Base-by-base conservation (phyloP, 306 rosid genomes). In the Castanea mollissima region DNA sequence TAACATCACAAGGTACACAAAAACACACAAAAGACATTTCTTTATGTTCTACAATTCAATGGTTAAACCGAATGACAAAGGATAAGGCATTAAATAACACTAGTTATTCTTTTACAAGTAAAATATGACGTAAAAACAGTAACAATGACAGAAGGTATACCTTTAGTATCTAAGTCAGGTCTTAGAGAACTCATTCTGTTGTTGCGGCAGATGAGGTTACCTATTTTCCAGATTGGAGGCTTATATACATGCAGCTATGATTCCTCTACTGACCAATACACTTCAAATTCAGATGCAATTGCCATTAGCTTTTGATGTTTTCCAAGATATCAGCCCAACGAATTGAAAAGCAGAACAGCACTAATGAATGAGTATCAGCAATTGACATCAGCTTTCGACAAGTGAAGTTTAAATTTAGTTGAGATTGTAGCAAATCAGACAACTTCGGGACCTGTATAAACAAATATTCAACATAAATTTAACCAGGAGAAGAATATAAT, bases 141-240 rank as follows among this genome's bases (percentile, higher is more conserved):
- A 38, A 12, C 20, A 41, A 55, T 69, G 65, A 71, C 16, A 67
- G 21, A 80, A 54, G 59, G 5, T 49, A 69, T 93, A 92, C 97
- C 98, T 90, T 92, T 94, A 20, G 93, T 93, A 83, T 94, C 91
- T 93, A 94, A 82, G n/a, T 94, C 93, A 55, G 98, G 91, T 78
- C 98, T 91, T 75, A 85, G 76, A 23, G 90, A 92, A 56, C 97
- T 97, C 95, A 94, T 91, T 78, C 73, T 91, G 84, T 91, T 94
- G 81, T 92, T 93, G 92, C 97, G 91, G 75, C 97, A 44, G 34
- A 70, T 70, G 11, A 5, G 34, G 32, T 21, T 57, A 41, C 74
- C 57, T n/a, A 70, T 70, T 83, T 92, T 94, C 64, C 92, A 97
- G 69, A 94, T 76, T 65, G 93, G 87, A 76, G 99, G 91, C 70